phyloP scores from a whole-genome alignment of 148 eudicot genomes.

The Camellia lanceoleosa region DNA sequence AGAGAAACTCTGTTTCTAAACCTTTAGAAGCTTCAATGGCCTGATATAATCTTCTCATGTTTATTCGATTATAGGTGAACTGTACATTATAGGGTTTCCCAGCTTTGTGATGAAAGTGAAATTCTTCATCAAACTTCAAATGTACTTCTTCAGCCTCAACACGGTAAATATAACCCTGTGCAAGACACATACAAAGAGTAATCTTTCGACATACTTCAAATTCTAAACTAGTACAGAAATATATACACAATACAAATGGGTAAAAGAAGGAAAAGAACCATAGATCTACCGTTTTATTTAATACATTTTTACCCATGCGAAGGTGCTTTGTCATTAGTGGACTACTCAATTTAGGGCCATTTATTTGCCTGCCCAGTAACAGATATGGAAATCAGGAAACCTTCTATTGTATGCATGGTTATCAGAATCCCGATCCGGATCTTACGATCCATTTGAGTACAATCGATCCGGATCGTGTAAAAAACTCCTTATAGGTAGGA shows the following conservation, averaged over 20 bases:
- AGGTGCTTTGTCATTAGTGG: neutral
- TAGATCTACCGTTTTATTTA: neutral
- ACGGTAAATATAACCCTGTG: slow-evolving; percentile 78
- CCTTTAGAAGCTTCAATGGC: slow-evolving; percentile 60
- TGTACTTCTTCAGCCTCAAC: slow-evolving; percentile 91
- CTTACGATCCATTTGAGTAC: too few relatives aligned
- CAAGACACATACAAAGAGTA: slow-evolving; percentile 13
- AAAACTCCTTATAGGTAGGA: too few relatives aligned
- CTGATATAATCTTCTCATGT: slow-evolving; percentile 71
- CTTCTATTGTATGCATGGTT: neutral
- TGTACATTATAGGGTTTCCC: slow-evolving; percentile 56
- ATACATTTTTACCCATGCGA: neutral
- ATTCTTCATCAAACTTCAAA: slow-evolving; percentile 51
- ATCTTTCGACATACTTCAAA: neutral
- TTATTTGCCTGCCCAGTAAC: neutral
- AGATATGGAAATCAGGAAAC: neutral
- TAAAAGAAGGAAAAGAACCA: neutral
- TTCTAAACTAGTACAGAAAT: neutral
- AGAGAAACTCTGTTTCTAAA: slow-evolving; percentile 50
- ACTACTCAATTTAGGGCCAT: neutral
- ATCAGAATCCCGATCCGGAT: too few relatives aligned
- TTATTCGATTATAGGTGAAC: slow-evolving; percentile 59
- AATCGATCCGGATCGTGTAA: too few relatives aligned
- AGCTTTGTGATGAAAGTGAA: slow-evolving; percentile 44
- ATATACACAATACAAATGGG: neutral